Base-by-base conservation (phyloP, 2,329 filamentous ascomycete genomes). In the Aureobasidium melanogenum region DNA sequence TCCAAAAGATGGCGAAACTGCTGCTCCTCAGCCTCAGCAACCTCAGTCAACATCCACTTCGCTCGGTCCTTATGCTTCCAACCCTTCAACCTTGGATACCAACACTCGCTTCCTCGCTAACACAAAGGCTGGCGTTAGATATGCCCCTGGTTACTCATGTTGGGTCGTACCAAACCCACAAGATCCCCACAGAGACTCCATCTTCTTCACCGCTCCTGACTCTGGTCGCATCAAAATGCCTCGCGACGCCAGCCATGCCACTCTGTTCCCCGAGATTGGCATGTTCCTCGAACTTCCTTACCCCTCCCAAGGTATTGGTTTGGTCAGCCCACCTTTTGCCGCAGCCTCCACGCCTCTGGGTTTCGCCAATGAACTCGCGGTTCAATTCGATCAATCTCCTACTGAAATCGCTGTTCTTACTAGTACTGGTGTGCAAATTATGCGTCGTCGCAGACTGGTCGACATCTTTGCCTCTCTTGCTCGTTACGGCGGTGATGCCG, bases 341-440 rank as follows among this genome's bases (percentile, higher is more conserved):
- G 88, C 88, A 10, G 81, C 85, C 0, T 76, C 76, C 12, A 82
- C 84, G 28, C 88, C 89, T 0, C 71, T 85, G 24, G 93, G 92
- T 0, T 97, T 96, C 69, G 92, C 93, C 12, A 99, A 99, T 67
- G 94, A 99, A 75, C 79, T 97, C 61, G 91, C 94, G 1, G 88
- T 96, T n/a, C 95, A 99, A 68, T 99, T 94, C 68, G 94, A 99
- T 69, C 82, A 89, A 63, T 80, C 86, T 0, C 82, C 88, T 0
- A 85, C 88, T 55, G 93, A 99, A 70, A 86, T 97, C 65, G 94
- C 93, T 1, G 85, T 99, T 50, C 80, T 99, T 59, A 97, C 94
- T 34, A 96, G 94, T 68, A 91, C 85, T 15, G 94, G 94, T 2
- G 84, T 99, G 58, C 91, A 97, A 68, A 83, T 96, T 8, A 84